Evolutionary conservation across 257 asterid genomes (phyloP), one percentile per base, ranked within the genome.

Genomic region (Phtheirospermum japonicum): DNA sequence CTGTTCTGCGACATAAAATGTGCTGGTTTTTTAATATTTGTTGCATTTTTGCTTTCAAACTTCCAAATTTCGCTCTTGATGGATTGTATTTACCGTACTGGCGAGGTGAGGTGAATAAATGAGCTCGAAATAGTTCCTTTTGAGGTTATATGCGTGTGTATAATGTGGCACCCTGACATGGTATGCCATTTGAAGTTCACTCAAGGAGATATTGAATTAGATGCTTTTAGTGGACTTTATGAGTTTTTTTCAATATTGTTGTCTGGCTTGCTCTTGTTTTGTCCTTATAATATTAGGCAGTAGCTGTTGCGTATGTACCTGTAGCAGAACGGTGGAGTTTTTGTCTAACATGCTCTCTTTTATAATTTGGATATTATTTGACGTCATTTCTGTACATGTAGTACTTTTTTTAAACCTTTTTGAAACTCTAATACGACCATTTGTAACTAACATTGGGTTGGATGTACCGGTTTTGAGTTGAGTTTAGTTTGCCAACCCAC

Each of bases 1-100:
- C 20, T 19, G 40, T 12, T 57, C 8, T 36, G 37, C 30, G 0
- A 10, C 53, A 4, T 26, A 12, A 18, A 4, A 34, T 14, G 26
- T 48, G 11, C 13, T 42, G 9, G 16, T 19, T 17, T 12, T 9
- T 20, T 43, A 14, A 14, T 55, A 26, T 42, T 53, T 31, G 5
- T 61, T 4, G 17, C 33, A 9, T 31, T 46, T 65, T 70, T 23
- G 32, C 26, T 36, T 36, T 31, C 26, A 48, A 17, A 59, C 63
- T 75, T 9, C 42, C 42, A 36, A 36, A 9, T 36, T 36, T 3
- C 1, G 1, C 3, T 23, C 2, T 23, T 23, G 28, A 23, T 23
- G 28, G 28, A 13, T 5, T 20, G 9, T 6, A 45, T 4, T 14
- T 14, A 50, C 31, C 2, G 58, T 19, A 11, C 10, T 37, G 50